These are phyloP conservation scores for Penicillium verrucosum DNA, from an alignment of 2,329 filamentous ascomycete genomes.

Conservation along the genomic window DNA sequence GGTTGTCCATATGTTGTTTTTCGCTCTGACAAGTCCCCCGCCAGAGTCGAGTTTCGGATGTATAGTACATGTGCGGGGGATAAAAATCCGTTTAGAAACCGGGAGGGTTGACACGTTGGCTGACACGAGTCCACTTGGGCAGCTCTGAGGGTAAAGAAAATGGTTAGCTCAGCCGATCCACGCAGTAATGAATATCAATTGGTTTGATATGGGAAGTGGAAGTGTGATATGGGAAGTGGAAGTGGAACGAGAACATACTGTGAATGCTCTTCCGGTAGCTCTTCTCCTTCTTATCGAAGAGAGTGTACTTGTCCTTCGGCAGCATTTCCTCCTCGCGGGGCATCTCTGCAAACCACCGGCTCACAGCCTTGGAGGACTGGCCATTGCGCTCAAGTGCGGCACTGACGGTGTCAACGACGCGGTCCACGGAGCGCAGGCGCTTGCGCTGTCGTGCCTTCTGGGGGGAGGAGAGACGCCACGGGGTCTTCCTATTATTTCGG, in stretches of 20 bases:
- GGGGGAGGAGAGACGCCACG: constrained; percentile 88
- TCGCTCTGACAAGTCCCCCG: constrained; percentile 11
- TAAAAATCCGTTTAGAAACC: constrained; percentile 64
- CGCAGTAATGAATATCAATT: background rate
- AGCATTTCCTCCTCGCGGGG: constrained; percentile 93
- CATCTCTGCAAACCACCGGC: constrained; percentile 94
- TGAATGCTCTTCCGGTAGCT: constrained; percentile 95
- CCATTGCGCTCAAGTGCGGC: constrained; percentile 70
- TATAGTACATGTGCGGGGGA: constrained; percentile 32
- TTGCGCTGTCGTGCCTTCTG: constrained; percentile 85
- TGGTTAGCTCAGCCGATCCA: background rate
- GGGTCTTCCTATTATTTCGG: constrained; percentile 71
- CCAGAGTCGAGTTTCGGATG: constrained; percentile 11
- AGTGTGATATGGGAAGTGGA: background rate
- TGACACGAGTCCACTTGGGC: constrained; percentile 92
- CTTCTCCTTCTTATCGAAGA: constrained; percentile 96
- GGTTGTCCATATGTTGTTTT: constrained; percentile 26
- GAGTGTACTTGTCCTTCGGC: constrained; percentile 93
- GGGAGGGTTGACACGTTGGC: constrained; percentile 88
- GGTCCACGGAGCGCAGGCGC: constrained; percentile 80
- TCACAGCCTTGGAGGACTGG: constrained; percentile 69
- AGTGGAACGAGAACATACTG: constrained; percentile 61
- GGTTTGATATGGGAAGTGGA: background rate
- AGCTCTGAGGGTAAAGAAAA: constrained; percentile 54
- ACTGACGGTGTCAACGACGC: constrained; percentile 78